These are phyloP conservation scores for Trichoderma pleuroti DNA, from an alignment of 2,329 filamentous ascomycete genomes.

Conservation along the genomic window DNA sequence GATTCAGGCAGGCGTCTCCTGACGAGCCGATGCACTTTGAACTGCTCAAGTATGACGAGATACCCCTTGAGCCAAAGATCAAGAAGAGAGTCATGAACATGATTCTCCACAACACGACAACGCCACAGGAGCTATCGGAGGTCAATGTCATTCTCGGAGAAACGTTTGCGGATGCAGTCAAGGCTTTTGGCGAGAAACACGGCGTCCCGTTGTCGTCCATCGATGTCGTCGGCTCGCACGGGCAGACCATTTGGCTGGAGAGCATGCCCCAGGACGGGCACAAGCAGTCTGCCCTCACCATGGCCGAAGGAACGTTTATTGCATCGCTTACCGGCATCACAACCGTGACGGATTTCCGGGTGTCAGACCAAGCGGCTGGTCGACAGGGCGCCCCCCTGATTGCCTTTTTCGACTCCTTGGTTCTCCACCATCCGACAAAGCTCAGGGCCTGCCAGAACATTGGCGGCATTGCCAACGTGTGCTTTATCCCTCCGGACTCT, in stretches of 20 bases:
- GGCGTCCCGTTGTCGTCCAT: conserved; percentile 43
- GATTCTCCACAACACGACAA: conserved; percentile 52
- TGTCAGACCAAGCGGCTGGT: conserved; percentile 47
- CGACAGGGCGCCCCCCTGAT: conserved; percentile 49
- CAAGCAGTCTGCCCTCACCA: conserved; percentile 48
- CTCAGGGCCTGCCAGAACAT: conserved; percentile 60
- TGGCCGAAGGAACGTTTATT: conserved; percentile 56
- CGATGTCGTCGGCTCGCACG: conserved; percentile 55
- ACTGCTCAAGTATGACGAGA: conserved; percentile 54
- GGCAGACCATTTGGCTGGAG: conserved; percentile 56
- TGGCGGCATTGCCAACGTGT: conserved; percentile 58
- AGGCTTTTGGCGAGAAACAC: conserved; percentile 46
- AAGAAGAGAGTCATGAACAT: conserved; percentile 56
- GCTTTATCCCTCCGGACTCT: conserved; percentile 51
- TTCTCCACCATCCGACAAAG: conserved; percentile 51
- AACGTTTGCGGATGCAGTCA: conserved; percentile 51
- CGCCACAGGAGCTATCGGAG: conserved; percentile 51
- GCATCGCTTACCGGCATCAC: conserved; percentile 55
- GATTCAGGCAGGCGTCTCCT: conserved; percentile 51
- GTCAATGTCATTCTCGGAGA: conserved; percentile 57
- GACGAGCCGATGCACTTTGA: conserved; percentile 53
- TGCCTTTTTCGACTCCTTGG: conserved; percentile 48
- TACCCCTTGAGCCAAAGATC: conserved; percentile 50
- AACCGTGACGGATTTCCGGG: conserved; percentile 52
- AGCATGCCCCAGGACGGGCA: conserved; percentile 49